Conservation (phyloP, 2,329 filamentous ascomycete genomes). For the Microcyclospora tardicrescens region DNA sequence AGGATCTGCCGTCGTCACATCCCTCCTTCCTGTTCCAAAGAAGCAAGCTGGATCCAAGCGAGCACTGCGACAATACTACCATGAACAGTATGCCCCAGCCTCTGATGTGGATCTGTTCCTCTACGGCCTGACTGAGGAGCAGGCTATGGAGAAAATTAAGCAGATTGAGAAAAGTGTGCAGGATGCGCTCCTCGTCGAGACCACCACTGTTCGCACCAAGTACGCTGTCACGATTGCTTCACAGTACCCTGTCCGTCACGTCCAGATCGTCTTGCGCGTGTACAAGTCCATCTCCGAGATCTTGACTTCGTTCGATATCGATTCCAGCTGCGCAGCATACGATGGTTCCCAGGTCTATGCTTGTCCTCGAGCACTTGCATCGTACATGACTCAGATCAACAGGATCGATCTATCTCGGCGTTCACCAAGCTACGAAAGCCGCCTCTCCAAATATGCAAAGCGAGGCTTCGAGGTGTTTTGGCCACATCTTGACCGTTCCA, state of each 20-base stretch:
- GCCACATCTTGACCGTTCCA: conserved; percentile 58
- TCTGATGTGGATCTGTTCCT: conserved; percentile 82
- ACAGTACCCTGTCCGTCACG: conserved; percentile 60
- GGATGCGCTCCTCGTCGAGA: conserved; percentile 69
- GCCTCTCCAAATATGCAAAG: conserved; percentile 73
- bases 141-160: conserved; percentile 73
- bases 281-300: conserved; percentile 79
- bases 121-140: conserved; percentile 63
- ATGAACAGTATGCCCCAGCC: conserved; percentile 66
- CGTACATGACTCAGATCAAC: conserved; percentile 73
- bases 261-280: conserved; percentile 74
- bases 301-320: conserved; percentile 77
- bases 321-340: conserved; percentile 69
- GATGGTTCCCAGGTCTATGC: conserved; percentile 70
- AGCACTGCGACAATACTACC: conserved; percentile 50
- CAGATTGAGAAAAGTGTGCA: conserved; percentile 64
- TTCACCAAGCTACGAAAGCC: conserved; percentile 77
- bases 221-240: conserved; percentile 77
- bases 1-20: conserved; percentile 69
- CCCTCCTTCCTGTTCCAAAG: conserved; percentile 51
- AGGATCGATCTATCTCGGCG: conserved; percentile 65
- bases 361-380: conserved; percentile 61
- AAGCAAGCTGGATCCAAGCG: conserved; percentile 32
- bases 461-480: conserved; percentile 77
- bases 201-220: conserved; percentile 72